Conservation (phyloP, 2,329 filamentous ascomycete species). For the Rhytidhysteron rufulum region DNA sequence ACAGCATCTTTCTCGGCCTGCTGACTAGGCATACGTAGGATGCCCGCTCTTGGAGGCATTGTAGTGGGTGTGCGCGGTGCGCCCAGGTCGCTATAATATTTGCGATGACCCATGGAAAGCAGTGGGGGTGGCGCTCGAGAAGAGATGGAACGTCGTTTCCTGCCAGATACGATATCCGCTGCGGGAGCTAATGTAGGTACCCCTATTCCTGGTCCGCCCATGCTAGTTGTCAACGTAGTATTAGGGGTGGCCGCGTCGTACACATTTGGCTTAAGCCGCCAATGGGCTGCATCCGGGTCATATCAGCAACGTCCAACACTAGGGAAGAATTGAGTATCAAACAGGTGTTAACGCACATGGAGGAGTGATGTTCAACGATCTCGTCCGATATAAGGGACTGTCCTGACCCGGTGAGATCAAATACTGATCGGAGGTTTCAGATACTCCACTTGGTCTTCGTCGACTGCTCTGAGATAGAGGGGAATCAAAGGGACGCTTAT, state of each 20-base stretch:
- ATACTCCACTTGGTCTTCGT: slow-evolving; percentile 33
- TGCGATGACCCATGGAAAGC: slow-evolving; percentile 23
- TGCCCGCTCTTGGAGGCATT: slow-evolving; percentile 42
- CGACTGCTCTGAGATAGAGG: slow-evolving; percentile 21
- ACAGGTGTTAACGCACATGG: slow-evolving; percentile 21
- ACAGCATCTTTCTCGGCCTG: slow-evolving; percentile 75
- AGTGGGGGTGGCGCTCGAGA: slow-evolving; percentile 29
- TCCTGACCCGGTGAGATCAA: slow-evolving; percentile 27
- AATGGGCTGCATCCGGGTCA: no score
- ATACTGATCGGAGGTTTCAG: slow-evolving; percentile 32
- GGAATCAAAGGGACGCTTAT: slow-evolving; percentile 26
- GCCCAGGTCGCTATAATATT: slow-evolving; percentile 28
- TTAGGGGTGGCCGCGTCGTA: no score
- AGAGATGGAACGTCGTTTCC: slow-evolving; percentile 33
- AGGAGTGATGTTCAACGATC: slow-evolving; percentile 19
- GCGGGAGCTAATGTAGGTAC: slow-evolving; percentile 28
- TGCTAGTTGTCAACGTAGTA: no score
- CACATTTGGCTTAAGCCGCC: no score
- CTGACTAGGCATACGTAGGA: slow-evolving; percentile 66
- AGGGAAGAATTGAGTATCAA: no score
- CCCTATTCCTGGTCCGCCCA: no score
- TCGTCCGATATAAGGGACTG: slow-evolving; percentile 21
- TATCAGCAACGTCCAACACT: no score
- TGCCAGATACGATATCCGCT: slow-evolving; percentile 26
- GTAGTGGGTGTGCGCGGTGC: slow-evolving; percentile 24